Evolutionary conservation across 352 stramenopile species (phyloP).

Genomic region (Globisporangium solare): DNA sequence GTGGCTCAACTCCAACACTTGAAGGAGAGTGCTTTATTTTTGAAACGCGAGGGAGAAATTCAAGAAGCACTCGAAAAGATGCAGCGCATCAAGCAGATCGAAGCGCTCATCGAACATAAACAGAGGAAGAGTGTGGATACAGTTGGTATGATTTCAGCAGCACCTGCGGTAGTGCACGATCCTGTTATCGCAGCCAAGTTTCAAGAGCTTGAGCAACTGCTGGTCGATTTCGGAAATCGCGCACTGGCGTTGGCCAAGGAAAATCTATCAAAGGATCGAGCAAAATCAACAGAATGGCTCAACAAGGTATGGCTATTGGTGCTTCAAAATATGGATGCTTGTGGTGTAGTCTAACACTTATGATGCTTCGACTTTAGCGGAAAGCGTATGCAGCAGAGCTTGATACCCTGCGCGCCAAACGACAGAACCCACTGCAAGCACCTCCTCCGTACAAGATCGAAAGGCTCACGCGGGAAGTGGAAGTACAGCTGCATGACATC

Average conservation of each 20-base stretch:
- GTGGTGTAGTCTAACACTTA: not conserved
- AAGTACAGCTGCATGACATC: slow-evolving; percentile 41
- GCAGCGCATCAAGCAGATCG: slow-evolving; percentile 67
- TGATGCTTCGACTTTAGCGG: slow-evolving; percentile 21
- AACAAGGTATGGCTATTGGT: slow-evolving; percentile 40
- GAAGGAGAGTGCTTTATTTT: slow-evolving; percentile 34
- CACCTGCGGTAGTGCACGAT: slow-evolving; percentile 12
- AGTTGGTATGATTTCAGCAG: too few species aligned
- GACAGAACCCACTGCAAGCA: slow-evolving; percentile 39
- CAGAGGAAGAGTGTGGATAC: slow-evolving; percentile 9
- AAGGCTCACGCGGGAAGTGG: slow-evolving; percentile 28
- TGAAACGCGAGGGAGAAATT: slow-evolving; percentile 61
- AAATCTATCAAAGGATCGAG: slow-evolving; percentile 38
- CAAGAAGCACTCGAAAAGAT: slow-evolving; percentile 56
- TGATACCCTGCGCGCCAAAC: slow-evolving; percentile 43
- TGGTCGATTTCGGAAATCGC: slow-evolving; percentile 65
- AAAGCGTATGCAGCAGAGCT: slow-evolving; percentile 57
- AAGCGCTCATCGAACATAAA: slow-evolving; percentile 53
- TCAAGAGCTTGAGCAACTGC: slow-evolving; percentile 50
- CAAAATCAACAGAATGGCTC: slow-evolving; percentile 49
- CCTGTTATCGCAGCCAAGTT: slow-evolving; percentile 27
- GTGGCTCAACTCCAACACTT: slow-evolving; percentile 35
- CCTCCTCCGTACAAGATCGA: slow-evolving; percentile 45
- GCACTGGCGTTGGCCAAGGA: slow-evolving; percentile 46
- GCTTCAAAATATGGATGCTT: not conserved